These are phyloP conservation scores for Periconia sp. DNA, from an alignment of 2,329 filamentous ascomycete genomes.

Conservation along the genomic window DNA sequence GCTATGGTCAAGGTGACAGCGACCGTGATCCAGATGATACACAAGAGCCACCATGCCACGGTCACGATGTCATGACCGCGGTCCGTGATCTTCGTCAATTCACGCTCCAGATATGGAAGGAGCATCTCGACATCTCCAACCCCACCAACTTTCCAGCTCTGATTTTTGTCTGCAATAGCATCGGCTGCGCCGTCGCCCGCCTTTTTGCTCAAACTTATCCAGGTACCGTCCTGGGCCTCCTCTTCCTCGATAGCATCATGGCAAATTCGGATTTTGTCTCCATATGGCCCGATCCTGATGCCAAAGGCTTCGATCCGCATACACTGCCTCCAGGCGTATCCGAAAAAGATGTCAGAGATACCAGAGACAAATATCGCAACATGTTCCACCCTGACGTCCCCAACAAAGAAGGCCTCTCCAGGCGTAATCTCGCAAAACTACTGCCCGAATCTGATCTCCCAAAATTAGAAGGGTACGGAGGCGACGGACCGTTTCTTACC, in stretches of 20 bases:
- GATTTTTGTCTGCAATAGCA: conserved; percentile 60
- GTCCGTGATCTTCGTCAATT: conserved; percentile 55
- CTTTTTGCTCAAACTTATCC: conserved; percentile 59
- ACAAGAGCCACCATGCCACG: conserved; percentile 46
- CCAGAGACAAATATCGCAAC: conserved; percentile 43
- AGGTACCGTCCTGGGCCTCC: conserved; percentile 51
- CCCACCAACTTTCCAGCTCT: conserved; percentile 40
- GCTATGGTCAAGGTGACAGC: conserved; percentile 62
- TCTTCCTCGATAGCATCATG: conserved; percentile 65
- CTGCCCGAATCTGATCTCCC: conserved; percentile 55
- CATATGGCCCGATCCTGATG: conserved; percentile 62
- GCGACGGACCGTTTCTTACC: conserved; percentile 50
- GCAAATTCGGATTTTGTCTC: conserved; percentile 63
- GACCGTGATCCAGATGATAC: conserved; percentile 53
- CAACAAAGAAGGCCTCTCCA: conserved; percentile 58
- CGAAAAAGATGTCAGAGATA: conserved; percentile 40
- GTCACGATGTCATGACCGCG: conserved; percentile 55
- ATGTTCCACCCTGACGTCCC: conserved; percentile 58
- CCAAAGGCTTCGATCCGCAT: conserved; percentile 50
- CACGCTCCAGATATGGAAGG: conserved; percentile 46
- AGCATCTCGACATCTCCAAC: conserved; percentile 38
- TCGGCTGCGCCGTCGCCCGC: conserved; percentile 60
- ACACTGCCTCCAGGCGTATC: conserved; percentile 50
- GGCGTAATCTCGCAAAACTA: conserved; percentile 52
- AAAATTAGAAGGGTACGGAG: conserved; percentile 44